A percentile compares a stretch with the other conserved stretches of the same genome.
Evolutionary conservation across 805 yeast genomes (phyloP).

Genomic region (Zygoascus ofunaensis): DNA sequence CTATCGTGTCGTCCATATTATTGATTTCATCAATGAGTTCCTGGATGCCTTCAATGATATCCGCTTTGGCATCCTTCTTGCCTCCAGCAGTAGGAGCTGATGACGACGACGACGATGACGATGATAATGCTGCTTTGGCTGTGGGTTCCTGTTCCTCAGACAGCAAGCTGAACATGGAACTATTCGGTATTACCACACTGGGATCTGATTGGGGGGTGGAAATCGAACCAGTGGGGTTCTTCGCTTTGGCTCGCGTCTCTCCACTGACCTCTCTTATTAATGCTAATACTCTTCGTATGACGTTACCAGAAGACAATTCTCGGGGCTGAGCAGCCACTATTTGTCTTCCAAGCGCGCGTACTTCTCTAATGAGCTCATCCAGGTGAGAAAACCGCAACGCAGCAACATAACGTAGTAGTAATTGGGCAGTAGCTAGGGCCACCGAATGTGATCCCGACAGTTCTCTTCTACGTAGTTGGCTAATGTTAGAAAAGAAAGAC

Average conservation of each 20-base stretch:
- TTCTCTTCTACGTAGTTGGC: slow-evolving; percentile 67
- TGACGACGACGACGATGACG: slow-evolving; percentile 13
- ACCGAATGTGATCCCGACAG: slow-evolving; percentile 70
- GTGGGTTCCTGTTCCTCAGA: slow-evolving; percentile 37
- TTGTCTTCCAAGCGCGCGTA: slow-evolving; percentile 63
- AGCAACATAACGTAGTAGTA: slow-evolving; percentile 79
- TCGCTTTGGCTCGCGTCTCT: slow-evolving; percentile 32
- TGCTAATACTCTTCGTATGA: slow-evolving; percentile 81
- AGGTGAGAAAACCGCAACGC: slow-evolving; percentile 80
- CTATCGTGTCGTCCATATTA: slow-evolving; percentile 83
- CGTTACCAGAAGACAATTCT: slow-evolving; percentile 82
- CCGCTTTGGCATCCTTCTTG: slow-evolving; percentile 59
- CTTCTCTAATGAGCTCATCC: slow-evolving; percentile 58
- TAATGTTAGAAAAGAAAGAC: slow-evolving; percentile 3
- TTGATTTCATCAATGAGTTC: slow-evolving; percentile 87
- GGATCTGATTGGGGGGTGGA: slow-evolving; percentile 16
- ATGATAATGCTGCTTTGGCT: slow-evolving; percentile 9
- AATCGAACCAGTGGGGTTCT: slow-evolving; percentile 4
- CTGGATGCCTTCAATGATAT: slow-evolving; percentile 84
- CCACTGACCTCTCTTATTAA: slow-evolving; percentile 79
- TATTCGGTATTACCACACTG: slow-evolving; percentile 12
- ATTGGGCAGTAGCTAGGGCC: slow-evolving; percentile 80
- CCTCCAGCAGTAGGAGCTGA: slow-evolving; percentile 11
- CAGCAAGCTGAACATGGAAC: slow-evolving; percentile 80
- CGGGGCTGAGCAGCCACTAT: slow-evolving; percentile 74